Evolutionary conservation across 306 rosid genomes (phyloP).

Genomic region (Gastrolobium villosum): DNA sequence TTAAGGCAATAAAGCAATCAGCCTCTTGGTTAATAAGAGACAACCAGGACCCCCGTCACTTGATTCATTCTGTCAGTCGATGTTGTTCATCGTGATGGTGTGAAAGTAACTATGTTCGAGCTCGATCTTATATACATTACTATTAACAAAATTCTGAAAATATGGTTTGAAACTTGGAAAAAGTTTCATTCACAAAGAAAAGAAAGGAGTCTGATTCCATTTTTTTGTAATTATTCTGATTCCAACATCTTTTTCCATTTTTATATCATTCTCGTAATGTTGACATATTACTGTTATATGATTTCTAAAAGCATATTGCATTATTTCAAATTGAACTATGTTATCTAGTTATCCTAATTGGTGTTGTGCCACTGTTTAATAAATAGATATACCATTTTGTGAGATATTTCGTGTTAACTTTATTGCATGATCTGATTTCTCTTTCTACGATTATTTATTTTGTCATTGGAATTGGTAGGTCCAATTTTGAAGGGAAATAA

Average conservation of each 20-base stretch:
- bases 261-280: not conserved
- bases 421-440: slow-evolving; percentile 11
- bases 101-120: not conserved
- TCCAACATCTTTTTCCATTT: not conserved
- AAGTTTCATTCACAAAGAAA: not conserved
- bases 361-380: not conserved
- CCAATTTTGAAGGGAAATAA: slow-evolving; percentile 28
- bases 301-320: not conserved
- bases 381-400: not conserved
- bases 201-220: slow-evolving; percentile 13
- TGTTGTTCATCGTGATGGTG: not conserved
- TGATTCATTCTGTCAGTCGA: not conserved
- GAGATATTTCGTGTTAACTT: not conserved
- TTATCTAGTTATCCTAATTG: not conserved
- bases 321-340: not conserved
- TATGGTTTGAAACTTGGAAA: not conserved
- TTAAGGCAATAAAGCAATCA: no score
- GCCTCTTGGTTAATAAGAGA: no score
- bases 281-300: not conserved
- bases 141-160: not conserved
- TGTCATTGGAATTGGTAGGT: not conserved
- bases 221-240: slow-evolving; percentile 2
- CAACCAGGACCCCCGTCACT: no score
- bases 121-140: not conserved
- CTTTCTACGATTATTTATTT: slow-evolving; percentile 5